Conservation (phyloP, 2,329 filamentous ascomycete species). For the Sclerotinia borealis region DNA sequence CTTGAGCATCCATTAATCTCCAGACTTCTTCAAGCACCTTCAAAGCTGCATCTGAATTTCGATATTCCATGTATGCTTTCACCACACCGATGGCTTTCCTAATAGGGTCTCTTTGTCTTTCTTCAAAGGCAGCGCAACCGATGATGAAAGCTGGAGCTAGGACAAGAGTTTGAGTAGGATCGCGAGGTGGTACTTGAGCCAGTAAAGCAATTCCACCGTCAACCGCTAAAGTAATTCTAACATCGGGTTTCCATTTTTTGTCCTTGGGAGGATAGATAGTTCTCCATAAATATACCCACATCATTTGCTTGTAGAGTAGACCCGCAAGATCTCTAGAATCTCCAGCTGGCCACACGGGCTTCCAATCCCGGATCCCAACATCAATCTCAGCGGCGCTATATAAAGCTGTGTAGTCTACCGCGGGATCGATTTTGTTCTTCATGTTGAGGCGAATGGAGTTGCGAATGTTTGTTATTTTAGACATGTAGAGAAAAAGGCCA, state of each 20-base stretch:
- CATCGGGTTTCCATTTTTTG: slow-evolving; percentile 36
- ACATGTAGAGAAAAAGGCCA: slow-evolving; percentile 72
- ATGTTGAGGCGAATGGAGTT: slow-evolving; percentile 68
- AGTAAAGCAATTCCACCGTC: slow-evolving; percentile 51
- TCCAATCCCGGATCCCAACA: slow-evolving; percentile 67
- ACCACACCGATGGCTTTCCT: slow-evolving; percentile 45
- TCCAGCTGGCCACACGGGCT: slow-evolving; percentile 52
- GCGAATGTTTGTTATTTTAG: slow-evolving; percentile 70
- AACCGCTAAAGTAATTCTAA: slow-evolving; percentile 48
- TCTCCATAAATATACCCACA: slow-evolving; percentile 58
- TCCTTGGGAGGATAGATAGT: slow-evolving; percentile 51
- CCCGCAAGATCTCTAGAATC: slow-evolving; percentile 52
- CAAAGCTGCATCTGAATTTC: slow-evolving; percentile 49
- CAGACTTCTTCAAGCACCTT: slow-evolving; percentile 54
- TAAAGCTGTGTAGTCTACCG: slow-evolving; percentile 67
- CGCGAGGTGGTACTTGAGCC: slow-evolving; percentile 49
- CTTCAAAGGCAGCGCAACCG: slow-evolving; percentile 53
- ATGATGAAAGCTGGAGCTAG: slow-evolving; percentile 56
- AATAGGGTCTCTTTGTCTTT: slow-evolving; percentile 46
- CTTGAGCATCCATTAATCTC: slow-evolving; percentile 51
- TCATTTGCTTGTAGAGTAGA: slow-evolving; percentile 58
- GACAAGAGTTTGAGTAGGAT: slow-evolving; percentile 53
- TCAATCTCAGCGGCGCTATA: slow-evolving; percentile 72
- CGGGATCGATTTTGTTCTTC: slow-evolving; percentile 53
- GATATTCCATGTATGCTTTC: slow-evolving; percentile 53